Evolutionary conservation across 176 grass and related monocot genomes (phyloP), one percentile per base, ranked within the genome.

Genomic region (Ensete glaucum): DNA sequence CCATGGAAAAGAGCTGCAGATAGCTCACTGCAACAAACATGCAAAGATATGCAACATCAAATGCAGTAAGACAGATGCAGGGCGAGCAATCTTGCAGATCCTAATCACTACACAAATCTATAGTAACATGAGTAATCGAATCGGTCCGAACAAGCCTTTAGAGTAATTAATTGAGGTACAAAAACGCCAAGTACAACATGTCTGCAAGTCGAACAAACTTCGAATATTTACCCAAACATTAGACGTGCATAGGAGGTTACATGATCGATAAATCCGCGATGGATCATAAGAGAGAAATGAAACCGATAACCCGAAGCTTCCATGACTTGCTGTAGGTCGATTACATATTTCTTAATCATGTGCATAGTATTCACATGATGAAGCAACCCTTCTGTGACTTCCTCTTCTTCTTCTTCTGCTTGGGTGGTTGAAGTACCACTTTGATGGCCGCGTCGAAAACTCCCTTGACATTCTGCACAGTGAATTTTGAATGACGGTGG

Each of bases 401-500:
- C 29, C 13, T 21, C 11, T 71, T 71, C 48, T 71, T 71, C 13
- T 71, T 71, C 67, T 71, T 71, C 49, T 71, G 67, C 4, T 52
- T 52, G 16, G 67, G 67, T 71, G 67, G 67, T 21, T 71, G 67
- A 71, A 71, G 67, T n/a, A 71, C 75, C 6, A 85, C 78, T 67
- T 85, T 85, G 26, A 85, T 85, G 52, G 83, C 83, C 0, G 77
- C 72, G 76, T 85, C 83, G 49, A 85, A 85, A 76, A 85, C 83
- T 53, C n/a, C 70, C 53, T 85, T 85, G 22, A 85, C 83, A 76
- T 85, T 81, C 83, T 85, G 75, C 20, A 60, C 54, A 71, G 7
- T 7, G 11, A 43, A 51, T 58, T 58, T 16, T 0, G 7, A 3
- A 29, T 67, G 11, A 15, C 14, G 5, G 2, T 48, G 14, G 25